Evolutionary conservation across 192 early-diverging fungal genomes (phyloP).

Genomic region (Gaertneriomyces sp.): DNA sequence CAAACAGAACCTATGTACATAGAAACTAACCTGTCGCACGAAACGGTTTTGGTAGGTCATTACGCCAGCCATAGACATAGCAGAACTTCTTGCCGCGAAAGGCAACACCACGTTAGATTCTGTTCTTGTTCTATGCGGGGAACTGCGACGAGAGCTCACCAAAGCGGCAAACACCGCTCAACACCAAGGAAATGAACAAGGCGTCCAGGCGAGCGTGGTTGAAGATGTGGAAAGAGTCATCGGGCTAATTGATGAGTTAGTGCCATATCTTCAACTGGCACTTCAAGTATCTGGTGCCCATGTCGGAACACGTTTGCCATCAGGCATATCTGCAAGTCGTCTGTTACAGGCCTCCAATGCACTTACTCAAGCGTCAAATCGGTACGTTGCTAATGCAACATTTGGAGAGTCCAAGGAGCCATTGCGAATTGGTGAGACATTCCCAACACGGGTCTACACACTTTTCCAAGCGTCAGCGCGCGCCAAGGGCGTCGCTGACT

Average conservation of each 20-base stretch:
- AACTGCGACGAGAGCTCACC: background rate
- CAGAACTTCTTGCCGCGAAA: constrained; percentile 20
- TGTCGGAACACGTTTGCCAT: constrained; percentile 42
- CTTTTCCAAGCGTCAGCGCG: constrained; percentile 65
- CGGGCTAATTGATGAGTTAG: constrained; percentile 43
- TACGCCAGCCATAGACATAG: constrained; percentile 18
- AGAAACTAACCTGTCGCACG: too few relatives aligned
- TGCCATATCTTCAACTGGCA: constrained; percentile 54
- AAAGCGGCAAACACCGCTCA: constrained; percentile 8
- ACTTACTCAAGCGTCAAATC: constrained; percentile 18
- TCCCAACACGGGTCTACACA: constrained; percentile 60
- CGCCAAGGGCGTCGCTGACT: constrained; percentile 53
- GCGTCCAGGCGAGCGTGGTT: constrained; percentile 11
- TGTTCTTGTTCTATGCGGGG: constrained; percentile 4
- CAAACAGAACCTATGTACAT: background rate
- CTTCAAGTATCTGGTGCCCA: constrained; percentile 48
- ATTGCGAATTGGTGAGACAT: constrained; percentile 11
- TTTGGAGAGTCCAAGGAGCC: constrained; percentile 26
- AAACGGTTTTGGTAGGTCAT: too few relatives aligned
- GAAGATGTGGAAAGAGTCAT: constrained; percentile 32
- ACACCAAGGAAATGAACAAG: background rate
- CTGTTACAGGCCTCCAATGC: constrained; percentile 57
- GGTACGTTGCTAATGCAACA: constrained; percentile 18
- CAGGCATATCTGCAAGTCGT: constrained; percentile 49
- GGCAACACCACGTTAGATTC: constrained; percentile 22